Evolutionary conservation across 305 asterid genomes (phyloP).

Genomic region (Ajuga reptans): DNA sequence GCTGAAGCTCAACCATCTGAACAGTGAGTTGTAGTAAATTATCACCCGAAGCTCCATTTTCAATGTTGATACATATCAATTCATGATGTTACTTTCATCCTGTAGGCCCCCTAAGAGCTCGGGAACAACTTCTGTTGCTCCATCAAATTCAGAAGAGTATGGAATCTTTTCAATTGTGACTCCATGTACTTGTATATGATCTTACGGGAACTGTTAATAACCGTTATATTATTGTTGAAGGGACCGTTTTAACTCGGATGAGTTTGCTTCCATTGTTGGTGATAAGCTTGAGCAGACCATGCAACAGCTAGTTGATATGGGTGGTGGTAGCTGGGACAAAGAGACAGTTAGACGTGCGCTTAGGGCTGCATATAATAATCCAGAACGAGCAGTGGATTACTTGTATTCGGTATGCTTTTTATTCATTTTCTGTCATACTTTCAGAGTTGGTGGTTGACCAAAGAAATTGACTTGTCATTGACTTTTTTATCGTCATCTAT

Average conservation of each 20-base stretch:
- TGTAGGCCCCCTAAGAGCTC: conserved; percentile 41
- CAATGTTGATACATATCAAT: not conserved
- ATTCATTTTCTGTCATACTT: conserved; percentile 8
- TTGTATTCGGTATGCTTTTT: conserved; percentile 57
- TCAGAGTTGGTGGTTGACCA: conserved; percentile 4
- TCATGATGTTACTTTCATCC: conserved; percentile 18
- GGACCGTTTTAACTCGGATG: conserved; percentile 31
- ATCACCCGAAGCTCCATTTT: not conserved
- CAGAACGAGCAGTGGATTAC: conserved; percentile 92
- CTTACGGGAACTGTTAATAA: not conserved
- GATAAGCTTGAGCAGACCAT: conserved; percentile 58
- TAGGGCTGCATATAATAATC: conserved; percentile 88
- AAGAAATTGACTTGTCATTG: not conserved
- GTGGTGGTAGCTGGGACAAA: conserved; percentile 90
- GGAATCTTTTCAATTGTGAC: conserved; percentile 16
- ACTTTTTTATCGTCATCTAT: conserved; percentile 4
- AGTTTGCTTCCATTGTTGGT: conserved; percentile 58
- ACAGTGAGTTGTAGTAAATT: conserved; percentile 38
- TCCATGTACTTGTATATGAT: not conserved
- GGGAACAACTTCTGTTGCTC: conserved; percentile 42
- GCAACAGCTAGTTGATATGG: conserved; percentile 82
- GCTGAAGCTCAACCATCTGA: conserved; percentile 42
- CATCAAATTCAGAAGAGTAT: conserved; percentile 34
- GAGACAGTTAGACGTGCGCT: conserved; percentile 74
- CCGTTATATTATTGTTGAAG: conserved; percentile 29